phyloP scores from a whole-genome alignment of 1,284 basidiomycete genomes.

The Tetrapyrgos nigripes region DNA sequence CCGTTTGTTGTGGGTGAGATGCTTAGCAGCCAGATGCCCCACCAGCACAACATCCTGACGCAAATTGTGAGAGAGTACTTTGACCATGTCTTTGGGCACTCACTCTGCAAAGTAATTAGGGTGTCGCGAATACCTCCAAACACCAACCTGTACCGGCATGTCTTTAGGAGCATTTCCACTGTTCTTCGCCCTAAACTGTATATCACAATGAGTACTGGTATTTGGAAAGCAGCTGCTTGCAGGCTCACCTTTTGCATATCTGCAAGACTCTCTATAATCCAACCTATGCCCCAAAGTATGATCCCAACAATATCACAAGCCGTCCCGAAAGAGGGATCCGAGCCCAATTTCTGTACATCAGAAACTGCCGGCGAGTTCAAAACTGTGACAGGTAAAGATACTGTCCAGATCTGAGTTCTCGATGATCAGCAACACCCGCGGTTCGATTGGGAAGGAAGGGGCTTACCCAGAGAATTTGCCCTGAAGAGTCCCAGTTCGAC shows the following conservation, averaged over 20 bases:
- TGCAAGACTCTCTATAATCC: slow-evolving; percentile 63
- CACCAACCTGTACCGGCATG: slow-evolving; percentile 52
- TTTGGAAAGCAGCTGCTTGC: background rate
- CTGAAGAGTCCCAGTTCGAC: slow-evolving; percentile 25
- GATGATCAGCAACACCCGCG: background rate
- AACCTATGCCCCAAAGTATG: slow-evolving; percentile 69
- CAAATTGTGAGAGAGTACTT: background rate
- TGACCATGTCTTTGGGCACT: slow-evolving; percentile 27
- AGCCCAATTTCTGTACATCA: slow-evolving; percentile 46
- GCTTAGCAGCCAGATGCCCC: slow-evolving; percentile 74
- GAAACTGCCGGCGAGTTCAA: slow-evolving; percentile 74
- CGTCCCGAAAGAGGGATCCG: slow-evolving; percentile 64
- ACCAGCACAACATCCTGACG: slow-evolving; percentile 74
- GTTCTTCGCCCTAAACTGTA: slow-evolving; percentile 62
- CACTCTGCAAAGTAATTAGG: slow-evolving; percentile 83
- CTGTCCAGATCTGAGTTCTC: slow-evolving; percentile 62
- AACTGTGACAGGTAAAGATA: slow-evolving; percentile 69
- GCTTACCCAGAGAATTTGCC: slow-evolving; percentile 62
- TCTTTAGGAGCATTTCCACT: slow-evolving; percentile 60
- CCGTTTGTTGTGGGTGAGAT: slow-evolving; percentile 64
- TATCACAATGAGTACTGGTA: background rate
- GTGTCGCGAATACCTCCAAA: slow-evolving; percentile 71
- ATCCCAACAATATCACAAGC: slow-evolving; percentile 73
- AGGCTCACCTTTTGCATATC: slow-evolving; percentile 68
- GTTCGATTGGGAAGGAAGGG: background rate